Percentiles rank a stretch among this genome's conserved stretches.
Conservation (phyloP, 176 grass and related monocot species). For the Eremochloa ophiuroides region DNA sequence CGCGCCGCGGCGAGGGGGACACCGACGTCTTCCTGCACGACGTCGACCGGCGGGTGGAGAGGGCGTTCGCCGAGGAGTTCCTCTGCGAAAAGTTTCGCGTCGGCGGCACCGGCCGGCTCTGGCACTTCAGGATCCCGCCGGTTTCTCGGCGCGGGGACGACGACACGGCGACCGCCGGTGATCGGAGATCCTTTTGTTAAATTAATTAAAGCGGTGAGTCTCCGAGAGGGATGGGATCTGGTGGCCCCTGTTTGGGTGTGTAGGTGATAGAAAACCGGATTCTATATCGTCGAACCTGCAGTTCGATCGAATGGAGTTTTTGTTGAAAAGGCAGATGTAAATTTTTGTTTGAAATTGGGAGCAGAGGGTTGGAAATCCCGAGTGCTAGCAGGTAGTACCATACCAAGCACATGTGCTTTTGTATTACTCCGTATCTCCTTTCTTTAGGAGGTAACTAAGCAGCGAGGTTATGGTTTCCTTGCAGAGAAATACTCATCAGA, state of each 20-base stretch:
- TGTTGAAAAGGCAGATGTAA: too few relatives aligned
- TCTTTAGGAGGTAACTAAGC: too few relatives aligned
- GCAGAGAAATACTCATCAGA: too few relatives aligned
- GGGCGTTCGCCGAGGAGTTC: constrained; percentile 61
- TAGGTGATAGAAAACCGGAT: not conserved
- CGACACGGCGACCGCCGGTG: not conserved
- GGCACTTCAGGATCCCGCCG: constrained; percentile 64
- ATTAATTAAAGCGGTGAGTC: too few relatives aligned
- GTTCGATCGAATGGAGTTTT: not conserved
- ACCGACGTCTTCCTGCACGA: constrained; percentile 86
- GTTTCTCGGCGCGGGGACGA: not conserved
- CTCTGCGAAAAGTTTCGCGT: constrained; percentile 51
- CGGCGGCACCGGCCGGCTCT: constrained; percentile 41
- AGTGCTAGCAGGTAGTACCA: too few relatives aligned
- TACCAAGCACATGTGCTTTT: too few relatives aligned
- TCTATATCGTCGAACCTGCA: not conserved
- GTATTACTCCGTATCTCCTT: too few relatives aligned
- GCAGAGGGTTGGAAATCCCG: too few relatives aligned
- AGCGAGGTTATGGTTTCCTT: too few relatives aligned
- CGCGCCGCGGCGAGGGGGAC: constrained; percentile 37
- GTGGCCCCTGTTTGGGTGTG: not conserved
- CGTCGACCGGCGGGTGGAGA: constrained; percentile 68
- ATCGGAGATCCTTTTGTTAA: constrained; percentile 26
- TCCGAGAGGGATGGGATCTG: too few relatives aligned
- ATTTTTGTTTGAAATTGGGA: too few relatives aligned